Evolutionary conservation across 2,329 filamentous ascomycete species (phyloP), one percentile per base, ranked within the genome.

Genomic region (Cladophialophora bantiana): DNA sequence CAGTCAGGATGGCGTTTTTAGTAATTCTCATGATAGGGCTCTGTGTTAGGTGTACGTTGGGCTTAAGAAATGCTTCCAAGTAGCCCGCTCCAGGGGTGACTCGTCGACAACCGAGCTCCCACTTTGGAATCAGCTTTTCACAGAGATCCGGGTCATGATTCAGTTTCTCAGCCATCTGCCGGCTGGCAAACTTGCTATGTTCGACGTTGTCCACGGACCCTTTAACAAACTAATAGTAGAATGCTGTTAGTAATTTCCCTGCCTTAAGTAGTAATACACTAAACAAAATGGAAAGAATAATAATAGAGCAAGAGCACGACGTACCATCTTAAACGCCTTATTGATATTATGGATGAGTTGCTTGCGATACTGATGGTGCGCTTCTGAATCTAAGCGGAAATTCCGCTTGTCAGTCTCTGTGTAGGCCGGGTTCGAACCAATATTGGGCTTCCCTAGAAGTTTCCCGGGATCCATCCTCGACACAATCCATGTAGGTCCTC

Each of bases 81-180:
- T 84, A 86, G 0, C 83, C 83, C 18, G 81, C 81, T 0, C 83
- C 83, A 0, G 84, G 84, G 0, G 84, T 84, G 26, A 84, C 70
- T 1, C 83, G 77, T 12, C 83, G 76, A 64, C 83, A 85, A 0
- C 83, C 83, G 4, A 75, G 65, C 13, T 64, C 59, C 65, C 72
- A 75, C 1, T 71, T 65, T 1, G 75, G 76, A 18, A 72, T 72
- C 38, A 73, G 67, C 34, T 65, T 57, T 9, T 70, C 67, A 45
- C 66, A 68, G 1, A 75, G 65, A 2, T 72, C 68, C 1, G 66
- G 57, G 45, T 74, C 68, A 55, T 75, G 42, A 10, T 71, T 60
- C 18, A 71, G 53, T n/a, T 58, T 62, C 34, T 53, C 48, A 12
- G 45, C 15, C 70, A 71, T 71, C 7, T 60, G 68, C 45, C 53